Evolutionary conservation across 2,329 filamentous ascomycete genomes (phyloP).

Genomic region (Cordyceps tenuipes): DNA sequence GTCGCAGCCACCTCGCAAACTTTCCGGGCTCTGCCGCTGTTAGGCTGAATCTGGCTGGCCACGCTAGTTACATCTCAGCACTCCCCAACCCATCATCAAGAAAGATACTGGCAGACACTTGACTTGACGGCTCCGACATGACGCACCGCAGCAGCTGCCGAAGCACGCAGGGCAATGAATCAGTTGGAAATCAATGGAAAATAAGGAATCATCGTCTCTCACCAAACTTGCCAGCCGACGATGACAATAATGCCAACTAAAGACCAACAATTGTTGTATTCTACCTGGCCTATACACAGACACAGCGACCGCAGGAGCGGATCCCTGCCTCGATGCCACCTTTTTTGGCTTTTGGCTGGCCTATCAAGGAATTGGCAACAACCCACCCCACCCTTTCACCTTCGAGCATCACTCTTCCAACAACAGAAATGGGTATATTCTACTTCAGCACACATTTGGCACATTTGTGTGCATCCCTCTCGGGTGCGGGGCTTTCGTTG

Average conservation of each 20-base stretch:
- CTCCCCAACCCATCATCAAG: background rate
- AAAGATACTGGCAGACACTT: background rate
- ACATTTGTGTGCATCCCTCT: background rate
- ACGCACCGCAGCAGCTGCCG: background rate
- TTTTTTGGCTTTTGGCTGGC: background rate
- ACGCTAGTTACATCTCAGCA: background rate
- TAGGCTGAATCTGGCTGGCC: background rate
- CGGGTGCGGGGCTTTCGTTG: background rate
- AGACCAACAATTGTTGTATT: background rate
- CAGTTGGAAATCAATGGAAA: background rate
- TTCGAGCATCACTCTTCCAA: background rate
- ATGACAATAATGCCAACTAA: background rate
- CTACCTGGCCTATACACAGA: background rate
- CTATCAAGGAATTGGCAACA: background rate
- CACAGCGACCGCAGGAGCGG: background rate
- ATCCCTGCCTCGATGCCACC: background rate
- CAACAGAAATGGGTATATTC: background rate
- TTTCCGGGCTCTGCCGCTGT: background rate
- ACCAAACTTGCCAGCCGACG: background rate
- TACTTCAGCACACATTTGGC: background rate
- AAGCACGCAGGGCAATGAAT: background rate
- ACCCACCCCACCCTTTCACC: background rate
- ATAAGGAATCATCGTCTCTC: background rate
- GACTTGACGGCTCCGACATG: background rate
- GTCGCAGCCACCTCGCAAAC: background rate